These are phyloP conservation scores for Pythium diclinum DNA, from an alignment of 352 stramenopile genomes.

Conservation along the genomic window DNA sequence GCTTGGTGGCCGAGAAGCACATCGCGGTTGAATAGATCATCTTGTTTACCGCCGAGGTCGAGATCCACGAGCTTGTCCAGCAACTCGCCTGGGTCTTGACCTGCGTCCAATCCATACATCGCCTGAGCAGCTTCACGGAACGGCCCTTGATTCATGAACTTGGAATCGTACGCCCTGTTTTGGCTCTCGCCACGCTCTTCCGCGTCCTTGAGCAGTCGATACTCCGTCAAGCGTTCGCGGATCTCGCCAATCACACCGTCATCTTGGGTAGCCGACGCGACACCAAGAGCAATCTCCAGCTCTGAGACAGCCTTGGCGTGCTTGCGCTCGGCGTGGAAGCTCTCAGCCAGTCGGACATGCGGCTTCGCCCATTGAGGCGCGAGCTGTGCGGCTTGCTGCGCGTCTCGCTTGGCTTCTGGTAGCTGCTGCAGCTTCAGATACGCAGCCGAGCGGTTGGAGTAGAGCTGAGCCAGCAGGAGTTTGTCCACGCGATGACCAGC, in stretches of 20 bases:
- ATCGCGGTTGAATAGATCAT: background rate
- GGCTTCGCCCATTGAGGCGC: conserved; percentile 9
- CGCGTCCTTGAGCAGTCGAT: conserved; percentile 11
- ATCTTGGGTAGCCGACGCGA: conserved; percentile 5
- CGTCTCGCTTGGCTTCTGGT: background rate
- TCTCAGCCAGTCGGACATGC: conserved; percentile 9
- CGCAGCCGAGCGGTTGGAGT: conserved; percentile 9
- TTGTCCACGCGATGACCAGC: background rate
- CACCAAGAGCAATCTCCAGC: conserved; percentile 9
- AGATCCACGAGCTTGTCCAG: conserved; percentile 1
- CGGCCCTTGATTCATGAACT: background rate
- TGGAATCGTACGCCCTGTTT: background rate
- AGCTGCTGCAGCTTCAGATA: conserved; percentile 13
- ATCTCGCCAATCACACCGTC: background rate
- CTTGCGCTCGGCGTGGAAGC: background rate
- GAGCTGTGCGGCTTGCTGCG: background rate
- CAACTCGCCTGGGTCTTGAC: conserved; percentile 1
- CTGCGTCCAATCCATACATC: background rate
- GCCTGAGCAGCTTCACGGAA: background rate
- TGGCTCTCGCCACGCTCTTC: conserved; percentile 5
- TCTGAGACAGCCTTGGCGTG: conserved; percentile 5
- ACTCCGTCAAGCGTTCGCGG: background rate
- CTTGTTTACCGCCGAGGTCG: background rate
- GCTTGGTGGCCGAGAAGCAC: conserved; percentile 11
- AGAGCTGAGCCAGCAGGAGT: conserved; percentile 2